Conservation (phyloP, 805 yeast genomes). For the Pichia phayaonensis region DNA sequence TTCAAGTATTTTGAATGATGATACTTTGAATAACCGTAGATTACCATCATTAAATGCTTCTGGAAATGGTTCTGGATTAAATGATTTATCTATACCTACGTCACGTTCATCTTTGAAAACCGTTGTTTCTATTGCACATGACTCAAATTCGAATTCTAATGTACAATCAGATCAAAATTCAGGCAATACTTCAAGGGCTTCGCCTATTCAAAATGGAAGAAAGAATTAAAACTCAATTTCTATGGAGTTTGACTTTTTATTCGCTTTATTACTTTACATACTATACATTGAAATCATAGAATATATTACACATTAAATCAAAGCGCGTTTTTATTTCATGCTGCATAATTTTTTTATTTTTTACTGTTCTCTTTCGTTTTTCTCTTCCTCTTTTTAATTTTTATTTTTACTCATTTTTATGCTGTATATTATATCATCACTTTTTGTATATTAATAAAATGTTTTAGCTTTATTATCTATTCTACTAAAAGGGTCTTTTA, state of each 20-base stretch:
- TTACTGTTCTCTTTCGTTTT: no score
- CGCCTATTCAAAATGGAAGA: not conserved
- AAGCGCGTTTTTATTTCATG: not conserved
- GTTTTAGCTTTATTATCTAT: not conserved
- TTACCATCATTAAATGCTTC: not conserved
- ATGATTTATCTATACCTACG: not conserved
- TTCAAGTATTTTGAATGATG: slow-evolving; percentile 20
- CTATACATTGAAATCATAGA: no score
- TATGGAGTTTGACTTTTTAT: no score
- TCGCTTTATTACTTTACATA: no score
- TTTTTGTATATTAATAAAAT: not conserved
- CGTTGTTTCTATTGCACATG: not conserved
- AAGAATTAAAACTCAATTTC: no score
- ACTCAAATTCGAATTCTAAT: not conserved
- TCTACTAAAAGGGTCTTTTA: slow-evolving; percentile 19
- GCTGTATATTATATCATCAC: not conserved
- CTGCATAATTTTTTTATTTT: no score
- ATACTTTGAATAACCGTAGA: slow-evolving; percentile 3
- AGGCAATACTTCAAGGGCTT: not conserved
- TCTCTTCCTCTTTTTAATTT: not conserved
- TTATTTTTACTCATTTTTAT: no score
- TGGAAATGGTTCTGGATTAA: not conserved
- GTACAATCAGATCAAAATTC: not conserved
- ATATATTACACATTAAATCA: no score
- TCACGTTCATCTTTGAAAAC: slow-evolving; percentile 2